Conservation (phyloP, 805 yeast species). For the Starmerella floricola region DNA sequence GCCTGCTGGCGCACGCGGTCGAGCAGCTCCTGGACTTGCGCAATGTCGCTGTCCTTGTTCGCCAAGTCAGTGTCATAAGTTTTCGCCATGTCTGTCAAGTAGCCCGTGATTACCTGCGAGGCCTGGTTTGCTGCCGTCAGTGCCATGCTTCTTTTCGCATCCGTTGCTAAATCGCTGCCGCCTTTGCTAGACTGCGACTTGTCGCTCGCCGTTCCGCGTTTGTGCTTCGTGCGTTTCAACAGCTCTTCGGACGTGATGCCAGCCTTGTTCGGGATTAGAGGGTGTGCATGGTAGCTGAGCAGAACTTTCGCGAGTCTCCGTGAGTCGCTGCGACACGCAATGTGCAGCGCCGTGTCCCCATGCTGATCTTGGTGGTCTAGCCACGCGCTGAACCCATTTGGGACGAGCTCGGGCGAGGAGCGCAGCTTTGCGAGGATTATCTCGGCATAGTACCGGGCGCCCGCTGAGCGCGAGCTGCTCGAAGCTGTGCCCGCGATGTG, state of each 20-base stretch:
- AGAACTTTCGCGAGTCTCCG: slow-evolving; percentile 35
- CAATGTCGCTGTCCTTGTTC: slow-evolving; percentile 42
- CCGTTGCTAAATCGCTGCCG: slow-evolving; percentile 6
- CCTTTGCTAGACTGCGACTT: not conserved
- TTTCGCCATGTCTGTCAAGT: slow-evolving; percentile 30
- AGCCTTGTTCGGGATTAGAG: slow-evolving; percentile 33
- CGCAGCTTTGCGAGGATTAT: slow-evolving; percentile 60
- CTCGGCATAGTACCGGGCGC: slow-evolving; percentile 75
- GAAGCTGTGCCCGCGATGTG: slow-evolving; percentile 65
- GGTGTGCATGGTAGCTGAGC: slow-evolving; percentile 38
- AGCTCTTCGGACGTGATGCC: slow-evolving; percentile 32
- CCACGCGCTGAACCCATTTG: slow-evolving; percentile 32
- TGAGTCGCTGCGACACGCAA: slow-evolving; percentile 52
- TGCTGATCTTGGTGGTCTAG: slow-evolving; percentile 63
- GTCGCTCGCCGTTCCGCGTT: not conserved
- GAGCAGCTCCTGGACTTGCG: slow-evolving; percentile 37
- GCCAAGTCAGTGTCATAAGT: slow-evolving; percentile 46
- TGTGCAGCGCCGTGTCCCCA: slow-evolving; percentile 78
- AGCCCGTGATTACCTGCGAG: slow-evolving; percentile 9
- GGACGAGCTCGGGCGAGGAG: slow-evolving; percentile 28
- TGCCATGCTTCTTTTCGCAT: not conserved
- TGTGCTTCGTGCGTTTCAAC: slow-evolving; percentile 5
- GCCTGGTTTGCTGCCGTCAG: not conserved
- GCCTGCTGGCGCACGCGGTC: slow-evolving; percentile 34
- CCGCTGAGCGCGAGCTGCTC: slow-evolving; percentile 54